Evolutionary conservation across 2,329 filamentous ascomycete genomes (phyloP), one percentile per base, ranked within the genome.

Genomic region (Colletotrichum magnum): DNA sequence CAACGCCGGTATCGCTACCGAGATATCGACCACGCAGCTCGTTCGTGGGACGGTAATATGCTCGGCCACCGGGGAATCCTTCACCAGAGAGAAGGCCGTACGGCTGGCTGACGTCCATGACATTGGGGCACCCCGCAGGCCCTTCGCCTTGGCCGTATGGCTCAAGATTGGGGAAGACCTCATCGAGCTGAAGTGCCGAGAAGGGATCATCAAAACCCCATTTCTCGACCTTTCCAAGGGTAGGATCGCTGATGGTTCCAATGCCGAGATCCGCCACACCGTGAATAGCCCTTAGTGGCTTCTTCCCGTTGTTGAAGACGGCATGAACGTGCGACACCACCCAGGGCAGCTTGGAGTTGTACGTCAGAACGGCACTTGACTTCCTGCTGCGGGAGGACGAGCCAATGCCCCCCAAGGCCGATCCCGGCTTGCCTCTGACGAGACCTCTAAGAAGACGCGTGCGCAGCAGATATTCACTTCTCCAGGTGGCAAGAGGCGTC

Each of bases 401-500:
- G 12, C 89, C 88, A 64, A 84, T 80, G 36, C 81, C 88, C 77
- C 75, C 81, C 54, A 84, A 80, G 36, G 85, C 78, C 45, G 91
- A 87, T 74, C 87, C 82, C 68, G 95, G 94, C 77, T 95, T 97
- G 58, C 95, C 96, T 69, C 94, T 90, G 54, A 88, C 88, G 66
- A 98, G 84, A 71, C 93, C 96, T 52, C 94, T 89, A 60, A 98
- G 83, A 59, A 98, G 87, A 54, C 94, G 89, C 2, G 94, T 98
- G 54, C 96, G 89, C 65, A 97, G 83, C 56, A 98, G 92, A 76
- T 98, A 99, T 79, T 99, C 96, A 80, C 94, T 98, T 74, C 95
- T 89, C 95, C 96, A 98, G 9, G 95, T 96, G n/a, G 94, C 93
- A 70, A 95, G 82, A 4, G 90, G 87, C 10, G 93, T 97, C 63